phyloP scores from a whole-genome alignment of 1,139 yeast species.

The Magnusiomyces magnusii region DNA sequence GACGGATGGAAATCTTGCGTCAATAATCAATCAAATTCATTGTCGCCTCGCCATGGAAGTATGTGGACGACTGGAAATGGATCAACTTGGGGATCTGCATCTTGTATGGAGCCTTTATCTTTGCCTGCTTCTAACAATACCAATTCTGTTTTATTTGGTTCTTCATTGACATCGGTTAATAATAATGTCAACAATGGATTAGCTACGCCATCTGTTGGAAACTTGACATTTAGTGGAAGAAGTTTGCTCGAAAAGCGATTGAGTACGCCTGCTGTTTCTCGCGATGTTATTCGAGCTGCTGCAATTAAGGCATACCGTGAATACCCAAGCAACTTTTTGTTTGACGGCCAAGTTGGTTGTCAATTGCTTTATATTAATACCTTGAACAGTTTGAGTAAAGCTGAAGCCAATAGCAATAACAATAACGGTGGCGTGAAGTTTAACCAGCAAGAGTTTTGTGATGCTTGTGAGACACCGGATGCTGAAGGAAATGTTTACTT shows the following conservation, averaged over 20 bases:
- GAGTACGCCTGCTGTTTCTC: neutral
- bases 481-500: slow-evolving; percentile 17
- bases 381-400: neutral
- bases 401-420: neutral
- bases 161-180: neutral
- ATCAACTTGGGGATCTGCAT: neutral
- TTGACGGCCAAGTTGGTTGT: slow-evolving; percentile 33
- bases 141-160: neutral
- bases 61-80: slow-evolving; percentile 14
- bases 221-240: neutral
- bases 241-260: neutral
- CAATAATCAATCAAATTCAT: neutral
- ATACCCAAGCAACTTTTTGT: slow-evolving; percentile 23
- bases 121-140: neutral
- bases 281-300: slow-evolving; percentile 19
- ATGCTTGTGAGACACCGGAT: slow-evolving; percentile 22
- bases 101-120: neutral
- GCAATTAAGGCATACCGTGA: slow-evolving; percentile 26
- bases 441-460: slow-evolving; percentile 24
- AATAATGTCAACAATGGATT: neutral
- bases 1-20: slow-evolving; percentile 8
- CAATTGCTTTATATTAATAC: slow-evolving; percentile 20
- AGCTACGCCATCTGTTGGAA: neutral
- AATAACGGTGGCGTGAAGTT: neutral
- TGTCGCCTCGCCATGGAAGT: slow-evolving; percentile 14